These are phyloP conservation scores for Ustilago cynodontis DNA, from an alignment of 1,284 basidiomycete species.

Conservation along the genomic window DNA sequence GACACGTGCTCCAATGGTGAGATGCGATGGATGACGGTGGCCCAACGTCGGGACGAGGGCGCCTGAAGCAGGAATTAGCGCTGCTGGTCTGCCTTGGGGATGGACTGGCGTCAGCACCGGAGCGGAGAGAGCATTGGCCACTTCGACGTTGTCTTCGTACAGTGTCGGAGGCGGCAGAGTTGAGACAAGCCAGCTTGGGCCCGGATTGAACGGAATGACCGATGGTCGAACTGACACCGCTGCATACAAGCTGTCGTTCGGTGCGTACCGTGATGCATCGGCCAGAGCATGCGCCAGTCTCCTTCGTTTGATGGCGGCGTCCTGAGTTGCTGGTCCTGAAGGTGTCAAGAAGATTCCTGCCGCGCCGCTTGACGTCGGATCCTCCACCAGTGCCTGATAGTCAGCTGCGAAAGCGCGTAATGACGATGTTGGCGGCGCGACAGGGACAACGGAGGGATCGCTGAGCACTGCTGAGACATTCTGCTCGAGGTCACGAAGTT, in stretches of 20 bases:
- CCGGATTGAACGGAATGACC: constrained; percentile 53
- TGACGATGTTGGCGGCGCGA: constrained; percentile 48
- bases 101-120: constrained; percentile 61
- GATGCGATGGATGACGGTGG: constrained; percentile 58
- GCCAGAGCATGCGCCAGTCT: constrained; percentile 59
- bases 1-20: constrained; percentile 56
- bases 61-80: constrained; percentile 55
- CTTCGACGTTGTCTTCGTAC: constrained; percentile 54
- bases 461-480: constrained; percentile 26
- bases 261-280: constrained; percentile 59
- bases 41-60: constrained; percentile 56
- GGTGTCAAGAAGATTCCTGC: constrained; percentile 56
- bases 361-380: constrained; percentile 40
- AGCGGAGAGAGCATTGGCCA: constrained; percentile 51
- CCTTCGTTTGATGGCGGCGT: constrained; percentile 55
- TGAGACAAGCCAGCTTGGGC: constrained; percentile 64
- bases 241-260: constrained; percentile 63
- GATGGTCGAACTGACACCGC: constrained; percentile 57
- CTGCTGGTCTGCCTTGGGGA: constrained; percentile 62
- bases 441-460: constrained; percentile 22
- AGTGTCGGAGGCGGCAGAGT: constrained; percentile 52
- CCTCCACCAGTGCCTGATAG: constrained; percentile 53
- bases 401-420: constrained; percentile 61
- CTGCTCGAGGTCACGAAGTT: constrained; percentile 39
- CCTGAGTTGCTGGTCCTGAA: constrained; percentile 46